phyloP scores from a whole-genome alignment of 208 protist genomes.

The Acanthamoeba castellanii region DNA sequence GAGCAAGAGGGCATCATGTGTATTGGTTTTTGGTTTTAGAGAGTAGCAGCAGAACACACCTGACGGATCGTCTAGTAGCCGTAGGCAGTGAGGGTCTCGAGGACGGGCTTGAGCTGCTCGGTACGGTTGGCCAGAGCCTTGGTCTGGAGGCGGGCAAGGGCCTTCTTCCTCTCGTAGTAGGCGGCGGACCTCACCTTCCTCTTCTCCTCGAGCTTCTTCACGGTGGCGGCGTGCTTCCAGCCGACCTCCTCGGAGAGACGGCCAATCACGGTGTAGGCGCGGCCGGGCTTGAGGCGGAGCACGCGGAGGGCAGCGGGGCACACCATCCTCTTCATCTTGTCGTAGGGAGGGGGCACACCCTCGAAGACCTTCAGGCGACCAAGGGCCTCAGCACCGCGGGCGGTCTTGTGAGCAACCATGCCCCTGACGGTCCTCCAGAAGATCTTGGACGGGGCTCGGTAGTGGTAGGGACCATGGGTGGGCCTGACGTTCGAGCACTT shows the following conservation, averaged over 20 bases:
- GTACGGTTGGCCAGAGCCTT: constrained; percentile 9
- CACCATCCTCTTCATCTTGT: constrained; percentile 93
- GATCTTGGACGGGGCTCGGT: constrained; percentile 97
- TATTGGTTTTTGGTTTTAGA: background rate
- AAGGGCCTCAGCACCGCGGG: constrained; percentile 90
- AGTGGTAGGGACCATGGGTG: constrained; percentile 97
- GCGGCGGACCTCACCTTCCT: constrained; percentile 86
- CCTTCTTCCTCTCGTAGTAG: constrained; percentile 90
- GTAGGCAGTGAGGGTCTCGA: constrained; percentile 33
- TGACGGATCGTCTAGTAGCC: background rate
- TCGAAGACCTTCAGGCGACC: constrained; percentile 93
- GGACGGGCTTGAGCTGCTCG: constrained; percentile 22
- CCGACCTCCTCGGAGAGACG: constrained; percentile 90
- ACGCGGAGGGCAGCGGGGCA: constrained; percentile 92
- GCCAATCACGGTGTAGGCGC: constrained; percentile 91
- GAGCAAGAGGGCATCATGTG: background rate
- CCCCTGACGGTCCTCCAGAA: constrained; percentile 96
- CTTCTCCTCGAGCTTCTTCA: constrained; percentile 93
- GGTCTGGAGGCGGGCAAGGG: constrained; percentile 67
- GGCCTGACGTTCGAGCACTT: constrained; percentile 99
- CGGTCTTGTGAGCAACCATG: constrained; percentile 98
- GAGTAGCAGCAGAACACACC: background rate
- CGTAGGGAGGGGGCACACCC: constrained; percentile 93
- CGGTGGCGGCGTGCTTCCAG: constrained; percentile 93
- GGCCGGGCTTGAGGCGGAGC: constrained; percentile 80